Percentiles rank a stretch among this genome's conserved stretches.
These are phyloP conservation scores for Delphinella strobiligena DNA, from an alignment of 2,329 filamentous ascomycete species.

Conservation along the genomic window DNA sequence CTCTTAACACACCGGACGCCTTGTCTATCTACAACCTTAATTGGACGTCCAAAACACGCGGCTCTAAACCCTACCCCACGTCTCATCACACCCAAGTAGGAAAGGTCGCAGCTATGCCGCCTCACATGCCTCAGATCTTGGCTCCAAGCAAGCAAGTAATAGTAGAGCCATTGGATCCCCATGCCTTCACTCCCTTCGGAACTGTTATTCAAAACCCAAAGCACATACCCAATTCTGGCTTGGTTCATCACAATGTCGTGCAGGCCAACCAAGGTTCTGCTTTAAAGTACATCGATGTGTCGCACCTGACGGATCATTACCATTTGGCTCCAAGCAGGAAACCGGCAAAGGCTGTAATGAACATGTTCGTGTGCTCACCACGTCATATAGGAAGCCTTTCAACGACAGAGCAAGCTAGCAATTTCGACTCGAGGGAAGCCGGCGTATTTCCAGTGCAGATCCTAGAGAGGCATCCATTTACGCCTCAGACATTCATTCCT, in stretches of 20 bases:
- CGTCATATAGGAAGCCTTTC: constrained; percentile 40
- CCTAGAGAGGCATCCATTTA: constrained; percentile 86
- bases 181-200: constrained; percentile 67
- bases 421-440: constrained; percentile 17
- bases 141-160: constrained; percentile 34
- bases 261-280: constrained; percentile 79
- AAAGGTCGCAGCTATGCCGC: constrained; percentile 23
- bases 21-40: neutral
- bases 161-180: constrained; percentile 54
- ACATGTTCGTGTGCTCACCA: constrained; percentile 78
- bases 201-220: constrained; percentile 61
- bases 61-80: neutral
- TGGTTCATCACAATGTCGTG: constrained; percentile 31
- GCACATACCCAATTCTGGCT: constrained; percentile 31
- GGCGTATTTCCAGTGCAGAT: constrained; percentile 53
- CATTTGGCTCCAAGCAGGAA: constrained; percentile 47
- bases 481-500: constrained; percentile 85
- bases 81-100: too few relatives aligned
- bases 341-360: constrained; percentile 55
- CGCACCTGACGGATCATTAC: constrained; percentile 62
- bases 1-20: neutral
- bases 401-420: neutral
- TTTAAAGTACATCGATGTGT: constrained; percentile 73
- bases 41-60: neutral
- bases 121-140: constrained; percentile 22